Base-by-base conservation (phyloP, 257 asterid species). In the Ajuga chamaepitys region DNA sequence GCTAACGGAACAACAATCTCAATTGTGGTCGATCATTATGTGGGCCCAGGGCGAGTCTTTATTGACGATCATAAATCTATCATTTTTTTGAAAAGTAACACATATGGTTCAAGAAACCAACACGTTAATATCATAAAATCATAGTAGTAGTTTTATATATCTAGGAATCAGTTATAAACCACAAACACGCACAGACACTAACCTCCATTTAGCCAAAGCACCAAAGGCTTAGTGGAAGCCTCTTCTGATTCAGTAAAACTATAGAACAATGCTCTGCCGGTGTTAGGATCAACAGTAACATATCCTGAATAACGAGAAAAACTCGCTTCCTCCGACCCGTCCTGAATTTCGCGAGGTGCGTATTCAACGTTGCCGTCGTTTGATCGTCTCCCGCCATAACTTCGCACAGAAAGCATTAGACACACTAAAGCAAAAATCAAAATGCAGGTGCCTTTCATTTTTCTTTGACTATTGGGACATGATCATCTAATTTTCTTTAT, bases 191-290 rank as follows among this genome's bases (percentile, higher is more conserved):
- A 52, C 13, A 30, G 0, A 26, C 0, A 21, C 71, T 57, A 37
- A 80, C 85, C 78, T 59, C 84, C 84, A 44, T 76, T 80, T 8
- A 80, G 77, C 82, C 80, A 77, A 45, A 81, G 48, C 7, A 81
- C 79, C 22, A 81, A 64, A 54, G 86, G 86, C 50, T 75, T 66
- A 32, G 13, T 58, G 6, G 86, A 58, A 64, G 83, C 17, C 41
- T 68, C 70, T 11, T 62, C 62, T 0, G 83, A 47, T 40, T 81
- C 86, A 0, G 76, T 32, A 17, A 81, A 77, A 28, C 74, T 74
- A 63, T 81, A 81, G 61, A 80, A 80, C 3, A 76, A 35, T 2
- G 77, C 79, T 34, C 85, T 54, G 0, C 81, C 81, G 0, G 77
- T 81, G 0, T 35, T 47, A 4, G 81, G 77, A 68, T 80, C 83